phyloP scores from a whole-genome alignment of 2,329 filamentous ascomycete genomes.

The Sordariomycetes sp. region DNA sequence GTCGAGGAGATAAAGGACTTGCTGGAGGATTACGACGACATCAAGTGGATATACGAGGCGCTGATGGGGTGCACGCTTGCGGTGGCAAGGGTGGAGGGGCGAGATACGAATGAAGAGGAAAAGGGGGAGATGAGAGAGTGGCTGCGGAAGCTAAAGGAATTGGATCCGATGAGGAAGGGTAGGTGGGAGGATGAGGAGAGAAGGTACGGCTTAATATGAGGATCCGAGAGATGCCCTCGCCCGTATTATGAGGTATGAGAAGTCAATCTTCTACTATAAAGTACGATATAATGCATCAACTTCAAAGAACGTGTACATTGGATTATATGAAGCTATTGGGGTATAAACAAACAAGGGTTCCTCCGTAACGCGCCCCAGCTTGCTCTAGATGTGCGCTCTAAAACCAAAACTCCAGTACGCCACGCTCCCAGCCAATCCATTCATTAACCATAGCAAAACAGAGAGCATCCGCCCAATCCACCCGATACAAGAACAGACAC shows the following conservation, averaged over 20 bases:
- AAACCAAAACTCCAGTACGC: too few relatives aligned
- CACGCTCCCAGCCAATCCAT: too few relatives aligned
- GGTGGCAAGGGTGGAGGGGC: slow-evolving; percentile 41
- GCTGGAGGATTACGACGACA: slow-evolving; percentile 43
- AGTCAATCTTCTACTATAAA: too few relatives aligned
- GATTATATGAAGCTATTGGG: not conserved
- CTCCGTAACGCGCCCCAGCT: not conserved
- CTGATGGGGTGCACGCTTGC: slow-evolving; percentile 63
- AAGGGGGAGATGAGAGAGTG: slow-evolving; percentile 38
- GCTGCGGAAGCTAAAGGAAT: slow-evolving; percentile 53
- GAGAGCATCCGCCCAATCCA: not conserved
- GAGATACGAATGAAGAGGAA: slow-evolving; percentile 25
- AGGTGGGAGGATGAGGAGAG: slow-evolving; percentile 64
- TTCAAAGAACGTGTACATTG: not conserved
- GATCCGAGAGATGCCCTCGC: not conserved
- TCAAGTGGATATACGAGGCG: slow-evolving; percentile 84
- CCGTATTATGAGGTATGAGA: too few relatives aligned
- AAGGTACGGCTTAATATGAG: slow-evolving; percentile 15
- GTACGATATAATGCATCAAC: too few relatives aligned
- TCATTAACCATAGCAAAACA: too few relatives aligned
- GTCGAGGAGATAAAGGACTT: slow-evolving; percentile 63
- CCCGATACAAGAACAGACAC: not conserved
- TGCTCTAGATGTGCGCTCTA: too few relatives aligned
- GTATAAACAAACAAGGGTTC: not conserved
- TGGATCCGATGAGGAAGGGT: slow-evolving; percentile 66